Conservation (phyloP, 371 early-diverging fungal species). For the Mucor mucedo region DNA sequence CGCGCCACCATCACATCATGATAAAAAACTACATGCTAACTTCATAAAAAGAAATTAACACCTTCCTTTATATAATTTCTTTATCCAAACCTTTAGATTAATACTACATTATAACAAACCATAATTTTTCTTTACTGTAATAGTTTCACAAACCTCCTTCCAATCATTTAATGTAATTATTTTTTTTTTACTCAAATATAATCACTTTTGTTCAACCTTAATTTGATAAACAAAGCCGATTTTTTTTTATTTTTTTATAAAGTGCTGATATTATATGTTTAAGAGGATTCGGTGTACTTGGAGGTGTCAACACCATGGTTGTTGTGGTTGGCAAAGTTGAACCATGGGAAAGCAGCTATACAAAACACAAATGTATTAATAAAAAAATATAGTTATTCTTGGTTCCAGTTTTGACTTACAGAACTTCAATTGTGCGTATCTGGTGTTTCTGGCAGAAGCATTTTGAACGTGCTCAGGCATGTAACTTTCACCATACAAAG, state of each 20-base stretch:
- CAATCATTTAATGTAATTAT: constrained; percentile 6
- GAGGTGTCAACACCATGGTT: constrained; percentile 75
- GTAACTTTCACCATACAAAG: constrained; percentile 71
- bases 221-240: neutral
- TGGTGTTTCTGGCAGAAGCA: constrained; percentile 73
- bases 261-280: neutral
- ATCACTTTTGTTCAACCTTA: neutral
- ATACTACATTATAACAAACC: neutral
- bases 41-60: neutral
- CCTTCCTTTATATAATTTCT: neutral
- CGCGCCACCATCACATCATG: constrained; percentile 4
- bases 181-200: neutral
- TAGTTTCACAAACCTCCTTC: constrained; percentile 1
- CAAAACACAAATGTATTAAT: neutral
- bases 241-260: neutral
- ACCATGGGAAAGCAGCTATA: constrained; percentile 74
- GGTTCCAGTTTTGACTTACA: constrained; percentile 47
- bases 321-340: constrained; percentile 85
- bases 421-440: constrained; percentile 70
- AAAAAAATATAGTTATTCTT: neutral
- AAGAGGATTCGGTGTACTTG: constrained; percentile 41
- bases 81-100: neutral
- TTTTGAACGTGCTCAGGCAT: constrained; percentile 70
- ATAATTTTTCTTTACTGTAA: neutral
- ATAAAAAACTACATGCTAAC: neutral